A percentile compares a stretch with the other conserved stretches of the same genome.
These are phyloP conservation scores for Penicillium coffeae DNA, from an alignment of 495 filamentous ascomycete genomes.

Conservation along the genomic window DNA sequence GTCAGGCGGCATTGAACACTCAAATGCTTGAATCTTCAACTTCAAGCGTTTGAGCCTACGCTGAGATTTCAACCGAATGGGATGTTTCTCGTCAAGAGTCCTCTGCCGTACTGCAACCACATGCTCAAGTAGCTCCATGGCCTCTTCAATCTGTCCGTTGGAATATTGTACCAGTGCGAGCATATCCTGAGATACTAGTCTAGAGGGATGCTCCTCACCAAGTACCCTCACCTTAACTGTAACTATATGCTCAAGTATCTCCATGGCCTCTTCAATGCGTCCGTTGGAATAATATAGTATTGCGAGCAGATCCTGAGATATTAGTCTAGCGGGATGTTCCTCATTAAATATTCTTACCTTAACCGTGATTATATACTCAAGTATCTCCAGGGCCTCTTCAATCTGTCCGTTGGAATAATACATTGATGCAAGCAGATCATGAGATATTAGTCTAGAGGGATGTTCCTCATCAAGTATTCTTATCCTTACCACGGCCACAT, in stretches of 20 bases:
- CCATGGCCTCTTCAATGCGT: conserved; percentile 25
- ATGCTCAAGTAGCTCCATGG: conserved; percentile 25
- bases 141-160: conserved; percentile 21
- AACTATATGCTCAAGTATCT: conserved; percentile 32
- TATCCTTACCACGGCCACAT: conserved; percentile 28
- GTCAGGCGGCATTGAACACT: too few relatives aligned
- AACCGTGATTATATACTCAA: conserved; percentile 29
- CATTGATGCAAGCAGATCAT: conserved; percentile 28
- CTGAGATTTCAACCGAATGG: conserved; percentile 27
- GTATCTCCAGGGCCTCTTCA: conserved; percentile 24
- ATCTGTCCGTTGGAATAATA: conserved; percentile 24
- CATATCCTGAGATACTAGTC: conserved; percentile 23
- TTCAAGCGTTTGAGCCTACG: conserved; percentile 15
- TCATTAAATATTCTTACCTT: conserved; percentile 6
- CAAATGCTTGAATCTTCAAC: too few relatives aligned
- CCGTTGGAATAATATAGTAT: conserved; percentile 20
- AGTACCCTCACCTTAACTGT: conserved; percentile 16
- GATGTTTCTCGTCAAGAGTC: conserved; percentile 18
- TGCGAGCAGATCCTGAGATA: conserved; percentile 9
- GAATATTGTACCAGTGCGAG: conserved; percentile 26
- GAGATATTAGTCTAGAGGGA: conserved; percentile 23
- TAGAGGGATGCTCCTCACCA: conserved; percentile 21
- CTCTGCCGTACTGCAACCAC: conserved; percentile 26
- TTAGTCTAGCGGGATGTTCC: neutral
- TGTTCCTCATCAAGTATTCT: conserved; percentile 17